These are phyloP conservation scores for Pleurotus ostreatus DNA, from an alignment of 768 basidiomycete species.

Conservation along the genomic window DNA sequence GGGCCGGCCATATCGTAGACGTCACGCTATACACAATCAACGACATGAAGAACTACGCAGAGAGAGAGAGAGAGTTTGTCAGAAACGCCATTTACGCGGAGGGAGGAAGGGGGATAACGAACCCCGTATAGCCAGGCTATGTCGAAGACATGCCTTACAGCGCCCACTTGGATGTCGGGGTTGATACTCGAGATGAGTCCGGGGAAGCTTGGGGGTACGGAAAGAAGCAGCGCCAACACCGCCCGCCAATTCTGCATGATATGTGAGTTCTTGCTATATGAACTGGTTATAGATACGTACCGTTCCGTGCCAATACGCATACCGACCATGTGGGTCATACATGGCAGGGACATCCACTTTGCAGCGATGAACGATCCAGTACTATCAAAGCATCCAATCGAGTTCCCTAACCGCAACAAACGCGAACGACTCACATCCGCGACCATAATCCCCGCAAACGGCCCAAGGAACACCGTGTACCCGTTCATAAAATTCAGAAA, in stretches of 20 bases:
- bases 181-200: constrained; percentile 78
- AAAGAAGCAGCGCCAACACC: constrained; percentile 58
- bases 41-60: constrained; percentile 34
- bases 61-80: not conserved
- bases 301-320: constrained; percentile 72
- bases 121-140: constrained; percentile 79
- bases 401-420: too few relatives aligned
- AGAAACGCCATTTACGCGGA: not conserved
- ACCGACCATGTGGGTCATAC: constrained; percentile 77
- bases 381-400: too few relatives aligned
- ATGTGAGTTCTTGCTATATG: not conserved
- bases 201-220: constrained; percentile 70
- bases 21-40: constrained; percentile 30
- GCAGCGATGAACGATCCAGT: constrained; percentile 72
- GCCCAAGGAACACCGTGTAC: constrained; percentile 84
- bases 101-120: constrained; percentile 18
- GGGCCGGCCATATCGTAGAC: constrained; percentile 36
- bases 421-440: too few relatives aligned
- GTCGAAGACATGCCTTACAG: constrained; percentile 54
- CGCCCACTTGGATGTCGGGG: constrained; percentile 55
- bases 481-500: constrained; percentile 80
- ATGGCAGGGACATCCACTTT: constrained; percentile 81
- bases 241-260: constrained; percentile 75
- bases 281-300: constrained; percentile 34
- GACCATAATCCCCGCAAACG: constrained; percentile 71